These are phyloP conservation scores for Diaporthe sp. DNA, from an alignment of 2,329 filamentous ascomycete species.

Conservation along the genomic window DNA sequence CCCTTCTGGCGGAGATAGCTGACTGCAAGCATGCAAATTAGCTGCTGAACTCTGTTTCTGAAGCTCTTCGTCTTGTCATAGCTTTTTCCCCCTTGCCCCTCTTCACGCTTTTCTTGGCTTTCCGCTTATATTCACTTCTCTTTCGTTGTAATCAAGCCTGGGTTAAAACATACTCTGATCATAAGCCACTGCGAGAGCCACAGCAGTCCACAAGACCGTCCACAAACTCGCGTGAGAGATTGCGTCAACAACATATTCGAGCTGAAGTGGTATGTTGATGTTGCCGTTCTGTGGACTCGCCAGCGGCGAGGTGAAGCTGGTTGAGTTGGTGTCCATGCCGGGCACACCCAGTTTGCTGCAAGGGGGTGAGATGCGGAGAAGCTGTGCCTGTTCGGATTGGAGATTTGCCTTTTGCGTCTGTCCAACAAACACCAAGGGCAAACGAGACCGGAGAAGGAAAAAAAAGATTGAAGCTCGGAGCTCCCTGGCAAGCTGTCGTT, in stretches of 20 bases:
- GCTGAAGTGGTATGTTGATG: conserved; percentile 66
- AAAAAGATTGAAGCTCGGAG: conserved; percentile 12
- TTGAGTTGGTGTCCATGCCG: conserved; percentile 72
- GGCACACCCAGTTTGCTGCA: conserved; percentile 30
- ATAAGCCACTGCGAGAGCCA: conserved; percentile 82
- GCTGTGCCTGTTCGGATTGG: conserved; percentile 26
- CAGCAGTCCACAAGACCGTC: conserved; percentile 77
- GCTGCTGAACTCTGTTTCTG: conserved; percentile 16
- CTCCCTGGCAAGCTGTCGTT: conserved; percentile 10
- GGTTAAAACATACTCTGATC: conserved; percentile 82
- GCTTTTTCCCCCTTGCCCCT: not conserved
- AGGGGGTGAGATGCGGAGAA: conserved; percentile 19
- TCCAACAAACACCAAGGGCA: not conserved
- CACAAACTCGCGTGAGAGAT: conserved; percentile 70
- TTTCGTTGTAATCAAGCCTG: not conserved
- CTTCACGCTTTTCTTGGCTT: not conserved
- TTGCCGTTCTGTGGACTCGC: conserved; percentile 70
- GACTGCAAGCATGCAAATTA: conserved; percentile 62
- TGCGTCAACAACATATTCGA: conserved; percentile 69
- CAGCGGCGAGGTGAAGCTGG: conserved; percentile 76
- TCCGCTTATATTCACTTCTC: not conserved
- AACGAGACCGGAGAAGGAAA: not conserved
- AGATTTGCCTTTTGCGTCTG: conserved; percentile 27
- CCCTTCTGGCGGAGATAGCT: conserved; percentile 83
- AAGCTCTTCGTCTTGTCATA: not conserved